Evolutionary conservation across 2,329 filamentous ascomycete genomes (phyloP), one percentile per base, ranked within the genome.

Genomic region (Xylaria sp.): DNA sequence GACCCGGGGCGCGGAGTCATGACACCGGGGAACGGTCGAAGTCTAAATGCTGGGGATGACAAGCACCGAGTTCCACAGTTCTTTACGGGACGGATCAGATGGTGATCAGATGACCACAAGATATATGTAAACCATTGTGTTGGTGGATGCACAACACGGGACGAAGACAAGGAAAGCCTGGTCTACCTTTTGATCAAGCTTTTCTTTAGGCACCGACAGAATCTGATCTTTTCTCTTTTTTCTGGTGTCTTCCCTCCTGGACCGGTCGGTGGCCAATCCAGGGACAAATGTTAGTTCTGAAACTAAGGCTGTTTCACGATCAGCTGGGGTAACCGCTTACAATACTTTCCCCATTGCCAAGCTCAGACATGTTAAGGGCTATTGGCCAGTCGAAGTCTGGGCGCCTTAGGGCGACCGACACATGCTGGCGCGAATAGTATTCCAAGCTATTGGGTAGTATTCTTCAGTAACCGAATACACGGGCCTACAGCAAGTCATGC

Each of bases 221-320:
- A 28, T 18, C 7, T 54, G n/a, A 46, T 46, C 41, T n/a, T 44
- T 44, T 15, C 32, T 28, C 5, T 28, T 28, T 28, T 2, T 28
- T 28, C 28, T 28, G 28, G 28, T 46, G 15, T 50, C 10, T 20
- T 54, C 52, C 37, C 32, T 65, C 44, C n/a, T 55, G 41, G 25
- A 28, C 50, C 50, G 5, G 28, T 18, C 50, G 37, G 25, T 28
- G 37, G 20, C 10, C 20, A 13, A 20, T 20, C 18, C 15, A 52
- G 28, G n/a, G 48, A 41, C 15, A 9, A 44, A 44, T 50, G 52
- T 39, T 13, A 25, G 56, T 59, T n/a, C 18, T 61, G 65, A 72
- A 70, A 72, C 64, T 20, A 65, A 50, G 57, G 32, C n/a, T 44
- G 71, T 73, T 73, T 73, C 67, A 72, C 25, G 50, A 54, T 63